Evolutionary conservation across 345 rosid genomes (phyloP).

Genomic region (Lagerstroemia speciosa): DNA sequence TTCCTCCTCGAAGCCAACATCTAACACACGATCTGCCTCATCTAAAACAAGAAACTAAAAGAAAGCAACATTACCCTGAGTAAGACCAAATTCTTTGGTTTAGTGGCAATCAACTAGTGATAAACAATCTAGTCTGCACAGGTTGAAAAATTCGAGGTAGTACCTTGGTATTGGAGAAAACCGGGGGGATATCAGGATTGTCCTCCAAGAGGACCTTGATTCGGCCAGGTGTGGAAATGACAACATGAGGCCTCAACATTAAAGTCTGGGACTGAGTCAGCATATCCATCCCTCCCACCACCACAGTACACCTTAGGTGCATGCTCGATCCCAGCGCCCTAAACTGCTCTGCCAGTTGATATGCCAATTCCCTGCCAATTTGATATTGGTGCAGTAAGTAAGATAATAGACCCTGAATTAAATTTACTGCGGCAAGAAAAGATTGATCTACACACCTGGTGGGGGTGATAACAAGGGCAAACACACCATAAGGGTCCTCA

Average conservation of each 20-base stretch:
- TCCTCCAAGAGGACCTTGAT: constrained; percentile 71
- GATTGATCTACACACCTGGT: constrained; percentile 25
- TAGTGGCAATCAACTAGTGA: neutral
- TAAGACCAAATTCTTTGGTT: neutral
- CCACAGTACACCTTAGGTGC: constrained; percentile 69
- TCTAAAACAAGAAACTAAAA: constrained; percentile 78
- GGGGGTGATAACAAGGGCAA: constrained; percentile 78
- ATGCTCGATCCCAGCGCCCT: constrained; percentile 79
- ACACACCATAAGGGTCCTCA: constrained; percentile 77
- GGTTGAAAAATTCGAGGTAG: neutral
- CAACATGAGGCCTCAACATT: constrained; percentile 68
- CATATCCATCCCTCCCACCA: constrained; percentile 93
- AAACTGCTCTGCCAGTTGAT: constrained; percentile 91
- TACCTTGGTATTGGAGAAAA: constrained; percentile 81
- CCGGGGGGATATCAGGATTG: constrained; percentile 67
- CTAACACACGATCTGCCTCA: constrained; percentile 96
- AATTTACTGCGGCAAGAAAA: neutral
- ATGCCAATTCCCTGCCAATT: constrained; percentile 61
- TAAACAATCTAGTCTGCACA: neutral
- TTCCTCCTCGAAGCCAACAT: constrained; percentile 92
- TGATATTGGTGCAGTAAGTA: neutral
- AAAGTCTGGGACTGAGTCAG: constrained; percentile 58
- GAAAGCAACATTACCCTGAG: constrained; percentile 2
- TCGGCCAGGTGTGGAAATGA: constrained; percentile 87
- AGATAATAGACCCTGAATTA: neutral